A percentile compares a stretch with the other conserved stretches of the same genome.
phyloP scores from a whole-genome alignment of 2,329 filamentous ascomycete genomes.

The Colletotrichum chlorophyti region DNA sequence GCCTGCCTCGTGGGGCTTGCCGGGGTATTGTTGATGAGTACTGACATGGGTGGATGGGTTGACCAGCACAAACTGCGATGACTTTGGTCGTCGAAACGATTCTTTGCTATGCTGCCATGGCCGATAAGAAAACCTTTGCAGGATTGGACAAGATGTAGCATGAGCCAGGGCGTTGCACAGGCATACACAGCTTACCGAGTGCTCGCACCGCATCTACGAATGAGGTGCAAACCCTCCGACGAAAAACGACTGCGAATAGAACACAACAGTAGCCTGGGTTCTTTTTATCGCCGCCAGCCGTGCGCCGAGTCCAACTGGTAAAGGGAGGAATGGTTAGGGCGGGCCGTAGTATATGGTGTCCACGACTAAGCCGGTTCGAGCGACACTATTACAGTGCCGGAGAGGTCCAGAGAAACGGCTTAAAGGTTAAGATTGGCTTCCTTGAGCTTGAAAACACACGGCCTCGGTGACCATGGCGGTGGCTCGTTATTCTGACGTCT shows the following conservation, averaged over 20 bases:
- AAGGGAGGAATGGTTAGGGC: no score
- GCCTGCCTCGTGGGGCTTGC: conserved; percentile 13
- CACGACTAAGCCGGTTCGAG: conserved; percentile 25
- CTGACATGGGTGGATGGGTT: conserved; percentile 15
- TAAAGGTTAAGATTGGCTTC: conserved; percentile 26
- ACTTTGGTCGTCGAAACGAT: background rate
- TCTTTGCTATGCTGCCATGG: background rate
- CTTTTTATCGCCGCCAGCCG: no score
- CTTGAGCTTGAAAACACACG: conserved; percentile 24
- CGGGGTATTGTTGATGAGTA: conserved; percentile 9
- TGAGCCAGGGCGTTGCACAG: background rate
- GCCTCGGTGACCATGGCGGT: no score
- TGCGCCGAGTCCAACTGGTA: no score
- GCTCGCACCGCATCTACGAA: no score
- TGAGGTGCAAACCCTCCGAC: no score
- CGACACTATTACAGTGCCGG: conserved; percentile 15
- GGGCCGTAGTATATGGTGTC: no score
- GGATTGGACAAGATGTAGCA: no score
- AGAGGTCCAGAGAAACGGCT: conserved; percentile 2
- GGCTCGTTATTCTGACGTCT: conserved; percentile 23
- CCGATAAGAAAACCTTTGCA: no score
- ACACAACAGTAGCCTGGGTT: no score
- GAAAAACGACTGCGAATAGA: no score
- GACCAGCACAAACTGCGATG: background rate
- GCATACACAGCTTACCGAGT: no score